These are phyloP conservation scores for Colletotrichum sojae DNA, from an alignment of 2,329 filamentous ascomycete genomes.

Conservation along the genomic window DNA sequence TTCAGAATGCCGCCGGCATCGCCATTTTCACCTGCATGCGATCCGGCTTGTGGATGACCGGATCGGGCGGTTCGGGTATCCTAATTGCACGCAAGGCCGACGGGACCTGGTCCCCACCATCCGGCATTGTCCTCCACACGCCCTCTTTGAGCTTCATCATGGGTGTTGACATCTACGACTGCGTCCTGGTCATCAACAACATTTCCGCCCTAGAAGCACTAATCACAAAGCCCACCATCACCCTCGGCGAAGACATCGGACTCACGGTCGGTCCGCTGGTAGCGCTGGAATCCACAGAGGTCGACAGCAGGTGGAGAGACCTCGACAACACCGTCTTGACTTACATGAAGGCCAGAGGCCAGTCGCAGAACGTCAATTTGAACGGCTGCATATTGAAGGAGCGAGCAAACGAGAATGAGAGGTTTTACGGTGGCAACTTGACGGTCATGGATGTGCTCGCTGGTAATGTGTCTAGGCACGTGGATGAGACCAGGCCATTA, in stretches of 20 bases:
- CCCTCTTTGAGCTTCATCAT: slow-evolving; percentile 90
- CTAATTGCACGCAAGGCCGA: slow-evolving; percentile 87
- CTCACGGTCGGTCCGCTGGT: slow-evolving; percentile 83
- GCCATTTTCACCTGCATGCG: slow-evolving; percentile 98
- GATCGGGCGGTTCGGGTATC: slow-evolving; percentile 90
- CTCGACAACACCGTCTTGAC: slow-evolving; percentile 69
- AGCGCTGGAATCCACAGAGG: slow-evolving; percentile 65
- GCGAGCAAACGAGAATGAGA: slow-evolving; percentile 71
- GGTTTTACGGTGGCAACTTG: slow-evolving; percentile 67
- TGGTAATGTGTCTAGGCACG: slow-evolving; percentile 68
- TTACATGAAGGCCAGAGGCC: slow-evolving; percentile 72
- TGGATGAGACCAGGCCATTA: slow-evolving; percentile 71
- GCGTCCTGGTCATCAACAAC: slow-evolving; percentile 92
- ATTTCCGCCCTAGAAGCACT: slow-evolving; percentile 82
- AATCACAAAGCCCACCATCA: slow-evolving; percentile 84
- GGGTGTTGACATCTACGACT: slow-evolving; percentile 96
- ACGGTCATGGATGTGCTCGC: slow-evolving; percentile 70
- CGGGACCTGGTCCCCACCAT: slow-evolving; percentile 92
- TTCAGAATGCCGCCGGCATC: slow-evolving; percentile 89
- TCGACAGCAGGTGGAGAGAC: slow-evolving; percentile 66
- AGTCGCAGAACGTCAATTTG: slow-evolving; percentile 68
- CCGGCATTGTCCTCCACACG: slow-evolving; percentile 91
- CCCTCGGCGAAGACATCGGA: slow-evolving; percentile 85
- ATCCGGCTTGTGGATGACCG: slow-evolving; percentile 91
- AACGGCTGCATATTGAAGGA: slow-evolving; percentile 71